Conservation (phyloP, 176 grass and related monocot genomes). For the Stipa capillata region DNA sequence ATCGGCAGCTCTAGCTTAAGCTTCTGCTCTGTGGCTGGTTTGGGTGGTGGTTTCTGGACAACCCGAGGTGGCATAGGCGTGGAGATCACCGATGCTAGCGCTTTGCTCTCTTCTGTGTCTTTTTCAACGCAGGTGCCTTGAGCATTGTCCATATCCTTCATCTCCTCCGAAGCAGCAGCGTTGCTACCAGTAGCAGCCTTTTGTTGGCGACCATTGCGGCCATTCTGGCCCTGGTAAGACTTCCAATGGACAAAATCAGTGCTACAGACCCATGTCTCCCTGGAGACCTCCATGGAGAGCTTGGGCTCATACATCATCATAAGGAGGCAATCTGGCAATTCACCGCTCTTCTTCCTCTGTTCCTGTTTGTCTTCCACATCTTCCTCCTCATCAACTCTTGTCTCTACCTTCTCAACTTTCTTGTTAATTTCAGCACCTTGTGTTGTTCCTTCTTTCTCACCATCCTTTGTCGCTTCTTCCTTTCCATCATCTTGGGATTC, state of each 20-base stretch:
- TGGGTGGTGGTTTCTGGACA: not conserved
- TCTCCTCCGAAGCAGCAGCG: not conserved
- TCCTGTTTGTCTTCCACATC: slow-evolving; percentile 11
- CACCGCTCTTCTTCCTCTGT: slow-evolving; percentile 51
- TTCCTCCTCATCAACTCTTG: not conserved
- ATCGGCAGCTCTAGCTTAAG: slow-evolving; percentile 26
- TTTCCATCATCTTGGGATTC: slow-evolving; percentile 27
- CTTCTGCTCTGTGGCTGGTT: slow-evolving; percentile 42
- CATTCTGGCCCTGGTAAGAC: slow-evolving; percentile 40
- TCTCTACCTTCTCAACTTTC: slow-evolving; percentile 21
- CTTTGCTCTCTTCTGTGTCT: not conserved
- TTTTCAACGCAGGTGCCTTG: not conserved
- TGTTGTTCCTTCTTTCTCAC: slow-evolving; percentile 33
- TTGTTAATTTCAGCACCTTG: not conserved
- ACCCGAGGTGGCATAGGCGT: not conserved
- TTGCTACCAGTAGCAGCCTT: slow-evolving; percentile 2
- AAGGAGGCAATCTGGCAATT: slow-evolving; percentile 85
- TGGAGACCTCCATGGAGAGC: slow-evolving; percentile 97
- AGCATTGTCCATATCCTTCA: slow-evolving; percentile 9
- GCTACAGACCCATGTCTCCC: slow-evolving; percentile 95
- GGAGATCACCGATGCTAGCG: not conserved
- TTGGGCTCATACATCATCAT: slow-evolving; percentile 99
- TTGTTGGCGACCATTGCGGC: not conserved
- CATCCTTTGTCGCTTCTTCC: slow-evolving; percentile 20
- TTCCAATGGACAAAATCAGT: slow-evolving; percentile 83